Evolutionary conservation across 148 eudicot species (phyloP), one percentile per base, ranked within the genome.

Genomic region (Mesembryanthemum crystallinum): DNA sequence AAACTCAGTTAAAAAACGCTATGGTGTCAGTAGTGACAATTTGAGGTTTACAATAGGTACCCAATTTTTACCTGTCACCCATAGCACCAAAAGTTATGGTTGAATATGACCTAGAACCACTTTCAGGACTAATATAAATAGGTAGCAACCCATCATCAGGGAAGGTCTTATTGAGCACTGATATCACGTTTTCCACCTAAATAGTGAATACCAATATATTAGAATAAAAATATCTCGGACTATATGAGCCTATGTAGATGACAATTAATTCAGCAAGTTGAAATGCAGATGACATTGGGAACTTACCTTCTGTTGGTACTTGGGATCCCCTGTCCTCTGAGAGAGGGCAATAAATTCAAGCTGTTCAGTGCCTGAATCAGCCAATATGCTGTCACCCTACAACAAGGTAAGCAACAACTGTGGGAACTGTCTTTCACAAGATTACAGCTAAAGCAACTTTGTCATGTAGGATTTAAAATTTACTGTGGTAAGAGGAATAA

Each of bases 301-400:
- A 76, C 5, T 60, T 76, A 96, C 99, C 97, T 92, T 96, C 79
- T 83, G 87, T 85, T 92, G 99, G 87, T 96, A 96, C 79, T 96
- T 92, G 51, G 93, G 97, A 32, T 96, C 87, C 70, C 99, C 99
- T 33, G 95, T 96, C 81, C 99, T 88, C 76, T 96, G 98, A 49
- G 99, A 92, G 57, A 96, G 99, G 54, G 97, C 99, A 79, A 96
- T 96, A 80, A 96, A 96, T 80, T 96, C 99, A 77, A 96, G 86
- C 85, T 92, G 98, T 84, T 96, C 99, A 27, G 99, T 96, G 80
- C 89, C 99, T 79, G 99, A 92, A 91, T 96, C 99, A 60, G 99
- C 99, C 76, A 96, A 81, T 79, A 96, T 89, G 82, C 98, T 91
- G 35, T 91, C 88, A 72, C 97, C 99, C 99, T 96, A 81, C 67